Evolutionary conservation across 352 stramenopile genomes (phyloP).

Genomic region (Phytopythium vexans): DNA sequence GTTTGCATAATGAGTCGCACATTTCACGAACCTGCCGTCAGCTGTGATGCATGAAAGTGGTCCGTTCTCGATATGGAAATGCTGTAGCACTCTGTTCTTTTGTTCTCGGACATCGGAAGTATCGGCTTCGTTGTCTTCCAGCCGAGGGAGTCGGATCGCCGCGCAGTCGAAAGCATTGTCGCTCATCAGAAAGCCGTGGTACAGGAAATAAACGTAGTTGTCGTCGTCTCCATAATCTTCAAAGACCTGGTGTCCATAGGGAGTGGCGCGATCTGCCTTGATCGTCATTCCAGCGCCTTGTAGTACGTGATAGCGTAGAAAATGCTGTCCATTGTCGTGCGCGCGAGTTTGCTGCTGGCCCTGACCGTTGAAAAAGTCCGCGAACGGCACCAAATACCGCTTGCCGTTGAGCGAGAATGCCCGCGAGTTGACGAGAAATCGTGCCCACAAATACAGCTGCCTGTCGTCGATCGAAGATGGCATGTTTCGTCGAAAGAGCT

Average conservation of each 20-base stretch:
- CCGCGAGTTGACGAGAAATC: constrained; percentile 69
- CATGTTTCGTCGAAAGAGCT: constrained; percentile 27
- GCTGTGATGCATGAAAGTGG: constrained; percentile 26
- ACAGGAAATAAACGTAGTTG: constrained; percentile 85
- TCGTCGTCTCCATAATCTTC: constrained; percentile 96
- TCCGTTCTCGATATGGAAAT: constrained; percentile 30
- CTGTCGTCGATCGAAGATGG: constrained; percentile 2
- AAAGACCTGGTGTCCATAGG: constrained; percentile 61
- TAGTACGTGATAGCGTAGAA: constrained; percentile 61
- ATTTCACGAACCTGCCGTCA: constrained; percentile 23
- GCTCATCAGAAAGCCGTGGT: constrained; percentile 90
- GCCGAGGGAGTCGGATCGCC: constrained; percentile 25
- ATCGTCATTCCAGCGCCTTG: constrained; percentile 42
- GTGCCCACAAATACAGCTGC: constrained; percentile 32
- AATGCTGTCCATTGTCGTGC: constrained; percentile 43
- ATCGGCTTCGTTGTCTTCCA: constrained; percentile 6
- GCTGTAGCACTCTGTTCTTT: constrained; percentile 22
- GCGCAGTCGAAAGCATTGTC: constrained; percentile 90
- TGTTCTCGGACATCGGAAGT: constrained; percentile 8
- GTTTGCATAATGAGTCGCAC: neutral
- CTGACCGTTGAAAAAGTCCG: constrained; percentile 85
- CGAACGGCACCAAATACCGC: constrained; percentile 82
- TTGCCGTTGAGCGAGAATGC: constrained; percentile 76
- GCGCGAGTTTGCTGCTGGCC: constrained; percentile 21
- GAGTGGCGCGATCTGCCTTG: constrained; percentile 54